Evolutionary conservation across 139 green algal genomes (phyloP).

Genomic region (Raphidocelis subcapitata): DNA sequence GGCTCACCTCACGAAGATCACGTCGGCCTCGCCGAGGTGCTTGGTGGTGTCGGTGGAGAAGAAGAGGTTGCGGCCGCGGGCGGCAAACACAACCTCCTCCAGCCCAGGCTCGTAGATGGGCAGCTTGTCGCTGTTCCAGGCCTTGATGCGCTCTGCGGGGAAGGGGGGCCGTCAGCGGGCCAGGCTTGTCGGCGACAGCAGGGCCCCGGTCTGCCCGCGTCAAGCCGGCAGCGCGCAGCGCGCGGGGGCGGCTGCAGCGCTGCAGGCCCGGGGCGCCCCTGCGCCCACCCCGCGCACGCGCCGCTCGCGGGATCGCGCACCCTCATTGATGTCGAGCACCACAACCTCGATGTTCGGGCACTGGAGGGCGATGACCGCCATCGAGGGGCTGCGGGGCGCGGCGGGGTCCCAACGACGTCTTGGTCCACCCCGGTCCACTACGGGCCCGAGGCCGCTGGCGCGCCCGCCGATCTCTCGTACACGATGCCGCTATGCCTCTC

Average conservation of each 20-base stretch:
- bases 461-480: no score
- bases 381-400: conserved; percentile 65
- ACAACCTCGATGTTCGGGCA: conserved; percentile 94
- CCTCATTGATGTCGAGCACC: conserved; percentile 94
- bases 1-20: conserved; percentile 91
- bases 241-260: background rate
- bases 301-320: no score
- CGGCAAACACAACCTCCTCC: conserved; percentile 85
- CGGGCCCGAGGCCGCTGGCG: no score
- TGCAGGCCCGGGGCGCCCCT: background rate
- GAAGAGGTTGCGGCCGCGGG: conserved; percentile 92
- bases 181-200: background rate
- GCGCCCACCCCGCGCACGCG: no score
- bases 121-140: conserved; percentile 96
- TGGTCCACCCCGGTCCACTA: no score
- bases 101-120: conserved; percentile 99
- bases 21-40: conserved; percentile 91
- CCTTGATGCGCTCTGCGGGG: conserved; percentile 34
- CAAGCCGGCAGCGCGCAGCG: no score
- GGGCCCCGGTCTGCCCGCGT: no score
- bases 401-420: no score
- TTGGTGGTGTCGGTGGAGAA: conserved; percentile 95
- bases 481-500: no score
- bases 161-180: no score
- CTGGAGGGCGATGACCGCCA: conserved; percentile 94